phyloP scores from a whole-genome alignment of 1,284 basidiomycete genomes.

The Ganoderma sp. region DNA sequence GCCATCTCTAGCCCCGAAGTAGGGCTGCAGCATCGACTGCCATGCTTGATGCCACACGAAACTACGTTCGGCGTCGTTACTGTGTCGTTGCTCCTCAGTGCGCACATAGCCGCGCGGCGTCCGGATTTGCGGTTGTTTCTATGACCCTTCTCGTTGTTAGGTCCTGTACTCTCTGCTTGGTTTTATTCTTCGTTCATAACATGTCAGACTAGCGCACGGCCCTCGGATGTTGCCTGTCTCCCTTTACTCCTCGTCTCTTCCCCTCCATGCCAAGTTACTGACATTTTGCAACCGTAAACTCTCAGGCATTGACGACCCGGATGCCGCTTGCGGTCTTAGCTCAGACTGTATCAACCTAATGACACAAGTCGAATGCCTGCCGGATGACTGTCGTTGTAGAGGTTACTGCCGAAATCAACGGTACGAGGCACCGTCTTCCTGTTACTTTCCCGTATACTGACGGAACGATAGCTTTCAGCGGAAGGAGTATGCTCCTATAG shows the following conservation, averaged over 20 bases:
- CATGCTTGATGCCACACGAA: too few species aligned
- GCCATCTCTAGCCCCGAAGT: background rate
- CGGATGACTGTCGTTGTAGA: conserved; percentile 87
- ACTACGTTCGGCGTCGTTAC: background rate
- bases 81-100: background rate
- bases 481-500: conserved; percentile 84
- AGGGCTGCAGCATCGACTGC: background rate
- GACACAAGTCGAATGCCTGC: conserved; percentile 95
- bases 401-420: conserved; percentile 91
- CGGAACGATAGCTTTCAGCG: conserved; percentile 75
- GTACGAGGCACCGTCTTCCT: conserved; percentile 50
- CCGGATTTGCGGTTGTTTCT: background rate
- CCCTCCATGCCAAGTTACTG: conserved; percentile 24
- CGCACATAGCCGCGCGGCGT: conserved; percentile 10
- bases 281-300: background rate
- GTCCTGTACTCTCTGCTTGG: too few species aligned
- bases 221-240: background rate
- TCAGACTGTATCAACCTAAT: conserved; percentile 98
- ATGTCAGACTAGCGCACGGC: too few species aligned
- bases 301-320: conserved; percentile 50
- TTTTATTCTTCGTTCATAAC: background rate
- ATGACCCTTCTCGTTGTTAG: too few species aligned
- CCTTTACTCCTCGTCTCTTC: background rate
- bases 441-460: conserved; percentile 15
- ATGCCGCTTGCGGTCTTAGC: conserved; percentile 83